Percentiles rank a stretch among this genome's conserved stretches.
These are phyloP conservation scores for Pistacia atlantica DNA, from an alignment of 345 rosid genomes.

Conservation along the genomic window DNA sequence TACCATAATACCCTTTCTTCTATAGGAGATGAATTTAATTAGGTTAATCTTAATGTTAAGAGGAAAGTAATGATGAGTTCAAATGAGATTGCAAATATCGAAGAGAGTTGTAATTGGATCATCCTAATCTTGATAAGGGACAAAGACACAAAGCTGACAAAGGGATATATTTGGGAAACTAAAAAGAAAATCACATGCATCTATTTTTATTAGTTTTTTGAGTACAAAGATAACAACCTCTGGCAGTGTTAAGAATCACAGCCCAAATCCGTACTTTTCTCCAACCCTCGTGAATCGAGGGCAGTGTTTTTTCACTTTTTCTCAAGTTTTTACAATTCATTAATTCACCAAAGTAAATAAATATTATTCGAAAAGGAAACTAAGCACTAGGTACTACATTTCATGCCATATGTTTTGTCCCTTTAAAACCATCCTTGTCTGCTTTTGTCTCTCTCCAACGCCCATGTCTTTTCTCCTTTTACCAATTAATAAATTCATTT, in stretches of 20 bases:
- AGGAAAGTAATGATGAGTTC: conserved; percentile 13
- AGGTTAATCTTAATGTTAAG: neutral
- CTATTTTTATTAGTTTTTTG: neutral
- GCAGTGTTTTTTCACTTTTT: conserved; percentile 9
- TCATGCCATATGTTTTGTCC: conserved; percentile 55
- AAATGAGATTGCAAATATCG: neutral
- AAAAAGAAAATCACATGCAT: conserved; percentile 21
- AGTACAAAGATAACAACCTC: conserved; percentile 57
- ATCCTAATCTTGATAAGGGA: no score
- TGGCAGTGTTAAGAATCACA: conserved; percentile 35
- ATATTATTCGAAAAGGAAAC: conserved; percentile 8
- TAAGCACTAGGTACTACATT: conserved; percentile 29
- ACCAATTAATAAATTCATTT: neutral
- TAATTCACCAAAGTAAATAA: no score
- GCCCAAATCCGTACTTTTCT: conserved; percentile 26
- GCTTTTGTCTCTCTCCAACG: conserved; percentile 39
- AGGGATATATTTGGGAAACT: conserved; percentile 13
- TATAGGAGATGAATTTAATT: no score
- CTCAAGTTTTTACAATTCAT: conserved; percentile 11
- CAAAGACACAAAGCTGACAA: conserved; percentile 14
- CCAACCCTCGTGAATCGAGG: conserved; percentile 51
- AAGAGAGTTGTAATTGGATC: no score
- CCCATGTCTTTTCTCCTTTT: conserved; percentile 24
- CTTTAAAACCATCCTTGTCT: conserved; percentile 47
- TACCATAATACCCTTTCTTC: neutral